These are phyloP conservation scores for Gossypium australe DNA, from an alignment of 345 rosid genomes.

Conservation along the genomic window DNA sequence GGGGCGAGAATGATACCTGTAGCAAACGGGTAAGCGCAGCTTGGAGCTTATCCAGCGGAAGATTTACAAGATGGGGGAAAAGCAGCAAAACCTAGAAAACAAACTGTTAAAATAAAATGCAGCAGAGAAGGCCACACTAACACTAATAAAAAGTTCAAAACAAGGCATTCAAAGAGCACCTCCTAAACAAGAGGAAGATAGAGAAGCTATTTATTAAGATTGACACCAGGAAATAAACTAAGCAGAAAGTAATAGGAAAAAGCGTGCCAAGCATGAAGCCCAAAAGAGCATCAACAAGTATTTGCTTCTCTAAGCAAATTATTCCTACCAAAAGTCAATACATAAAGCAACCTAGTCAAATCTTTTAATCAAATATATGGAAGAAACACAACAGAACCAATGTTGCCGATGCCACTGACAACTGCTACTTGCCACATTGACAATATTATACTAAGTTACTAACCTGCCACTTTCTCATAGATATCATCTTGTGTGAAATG, in stretches of 20 bases:
- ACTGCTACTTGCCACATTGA: neutral
- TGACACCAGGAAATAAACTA: neutral
- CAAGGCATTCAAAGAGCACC: neutral
- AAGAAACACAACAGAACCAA: neutral
- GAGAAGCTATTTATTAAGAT: neutral
- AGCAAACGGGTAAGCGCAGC: conserved; percentile 62
- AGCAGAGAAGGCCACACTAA: neutral
- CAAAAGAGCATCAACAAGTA: neutral
- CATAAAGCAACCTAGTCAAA: neutral
- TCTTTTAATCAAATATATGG: neutral
- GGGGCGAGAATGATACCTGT: conserved; percentile 49
- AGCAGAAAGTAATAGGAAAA: neutral
- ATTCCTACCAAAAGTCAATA: neutral
- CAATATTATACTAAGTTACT: neutral
- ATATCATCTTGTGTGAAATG: neutral
- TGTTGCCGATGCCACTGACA: neutral
- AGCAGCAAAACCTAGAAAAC: conserved; percentile 51
- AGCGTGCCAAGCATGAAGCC: neutral
- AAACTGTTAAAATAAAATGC: conserved; percentile 10
- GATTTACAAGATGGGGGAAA: conserved; percentile 76
- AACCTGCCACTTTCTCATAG: neutral
- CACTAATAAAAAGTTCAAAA: neutral
- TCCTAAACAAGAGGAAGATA: conserved; percentile 5
- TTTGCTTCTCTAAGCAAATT: neutral
- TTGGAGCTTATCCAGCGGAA: conserved; percentile 77